Base-by-base conservation (phyloP, 768 basidiomycete genomes). In the Cubamyces sp. region DNA sequence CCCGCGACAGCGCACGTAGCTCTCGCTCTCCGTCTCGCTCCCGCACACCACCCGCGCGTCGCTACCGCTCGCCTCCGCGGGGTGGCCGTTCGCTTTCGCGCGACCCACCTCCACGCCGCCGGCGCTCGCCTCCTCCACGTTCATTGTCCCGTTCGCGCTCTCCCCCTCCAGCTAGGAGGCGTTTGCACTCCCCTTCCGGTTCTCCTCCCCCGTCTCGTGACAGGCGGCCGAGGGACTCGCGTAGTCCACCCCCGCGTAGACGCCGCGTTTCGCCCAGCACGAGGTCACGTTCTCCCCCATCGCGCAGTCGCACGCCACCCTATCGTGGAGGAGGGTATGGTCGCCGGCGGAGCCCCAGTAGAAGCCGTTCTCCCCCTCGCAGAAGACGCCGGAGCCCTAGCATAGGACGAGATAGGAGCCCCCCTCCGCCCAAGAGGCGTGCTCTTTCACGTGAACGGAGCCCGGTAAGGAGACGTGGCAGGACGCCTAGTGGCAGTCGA, bases 221-320 rank as follows among this genome's bases (percentile, higher is more conserved):
- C 48, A 66, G 72, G 39, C 66, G 69, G 54, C 57, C 54, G 5
- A 59, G 71, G 26, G 79, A 79, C 64, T 85, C 83, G 62, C 83
- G 84, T 48, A 87, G 85, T 69, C 88, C 86, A 0, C 84, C 77
- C 21, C 64, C 73, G 12, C 71, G 74, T 11, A 67, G 73, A 21
- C 72, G 76, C 34, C 68, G 75, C 23, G 49, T 70, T 15, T 77
- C 76, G 7, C 67, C 68, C 5, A 71, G 63, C 28, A 67, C 75
- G 7, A 63, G 65, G 16, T 73, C 70, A 25, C 64, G 69, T 21
- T 63, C 48, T 3, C 48, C 68, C 14, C 72, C 66, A 16, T 61
- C 64, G 19, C 60, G 54, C 37, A 62, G 63, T 47, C 64, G 64
- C 39, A 54, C 63, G 14, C 66, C 70, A 0, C 65, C 66, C 4